phyloP scores from a whole-genome alignment of 306 rosid genomes.

The Citrullus colocynthis region DNA sequence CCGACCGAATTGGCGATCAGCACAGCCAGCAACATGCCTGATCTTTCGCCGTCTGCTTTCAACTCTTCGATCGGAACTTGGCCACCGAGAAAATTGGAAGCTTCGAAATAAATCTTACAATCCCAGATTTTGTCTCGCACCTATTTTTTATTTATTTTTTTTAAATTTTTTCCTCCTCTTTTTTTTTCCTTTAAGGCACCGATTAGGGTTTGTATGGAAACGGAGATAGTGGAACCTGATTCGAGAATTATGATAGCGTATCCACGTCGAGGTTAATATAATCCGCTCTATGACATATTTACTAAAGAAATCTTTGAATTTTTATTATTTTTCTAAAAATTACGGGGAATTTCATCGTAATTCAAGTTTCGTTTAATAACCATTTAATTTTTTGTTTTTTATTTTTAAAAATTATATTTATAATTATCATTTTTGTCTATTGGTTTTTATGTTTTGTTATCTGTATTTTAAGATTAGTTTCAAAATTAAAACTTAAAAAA shows the following conservation, averaged over 20 bases:
- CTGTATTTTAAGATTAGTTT: too few species aligned
- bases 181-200: neutral
- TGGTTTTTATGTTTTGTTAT: too few species aligned
- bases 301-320: too few species aligned
- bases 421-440: too few species aligned
- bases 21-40: conserved; percentile 48
- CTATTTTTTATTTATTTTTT: neutral
- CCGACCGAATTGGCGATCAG: conserved; percentile 63
- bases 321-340: too few species aligned
- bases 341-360: too few species aligned
- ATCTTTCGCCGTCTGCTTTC: neutral
- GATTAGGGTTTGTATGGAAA: neutral
- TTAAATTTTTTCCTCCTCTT: too few species aligned
- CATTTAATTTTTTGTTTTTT: too few species aligned
- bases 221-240: neutral
- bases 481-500: too few species aligned
- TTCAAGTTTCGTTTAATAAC: too few species aligned
- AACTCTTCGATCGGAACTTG: neutral
- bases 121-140: neutral
- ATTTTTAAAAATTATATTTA: too few species aligned
- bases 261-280: neutral
- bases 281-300: neutral
- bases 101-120: neutral
- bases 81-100: neutral
- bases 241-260: neutral